These are phyloP conservation scores for Helicostylum pulchrum DNA, from an alignment of 192 early-diverging fungal genomes.

Conservation along the genomic window DNA sequence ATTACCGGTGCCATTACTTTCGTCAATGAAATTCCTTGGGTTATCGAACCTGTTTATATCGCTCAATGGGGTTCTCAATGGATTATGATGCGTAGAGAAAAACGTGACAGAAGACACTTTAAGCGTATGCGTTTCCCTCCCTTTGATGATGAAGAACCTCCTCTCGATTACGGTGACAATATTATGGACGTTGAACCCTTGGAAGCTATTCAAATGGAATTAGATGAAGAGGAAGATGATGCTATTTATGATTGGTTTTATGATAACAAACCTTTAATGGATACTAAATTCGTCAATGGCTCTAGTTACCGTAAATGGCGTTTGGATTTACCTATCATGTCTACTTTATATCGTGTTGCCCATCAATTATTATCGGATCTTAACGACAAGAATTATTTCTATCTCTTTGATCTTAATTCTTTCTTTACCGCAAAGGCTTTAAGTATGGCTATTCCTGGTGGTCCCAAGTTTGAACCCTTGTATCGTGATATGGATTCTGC, in stretches of 20 bases:
- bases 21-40: constrained; percentile 94
- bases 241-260: constrained; percentile 95
- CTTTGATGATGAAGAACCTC: constrained; percentile 99
- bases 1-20: constrained; percentile 98
- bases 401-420: constrained; percentile 91
- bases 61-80: constrained; percentile 99
- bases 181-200: constrained; percentile 96
- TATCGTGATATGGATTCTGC: constrained; percentile 93
- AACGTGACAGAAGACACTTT: constrained; percentile 95
- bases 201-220: constrained; percentile 98
- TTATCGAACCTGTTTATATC: constrained; percentile 96
- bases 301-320: constrained; percentile 87
- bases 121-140: constrained; percentile 98
- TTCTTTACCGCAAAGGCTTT: constrained; percentile 97
- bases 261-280: constrained; percentile 86
- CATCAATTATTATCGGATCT: constrained; percentile 92
- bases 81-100: constrained; percentile 99
- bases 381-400: constrained; percentile 96
- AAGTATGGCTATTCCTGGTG: constrained; percentile 97
- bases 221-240: constrained; percentile 92
- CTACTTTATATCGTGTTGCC: constrained; percentile 88
- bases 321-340: constrained; percentile 91
- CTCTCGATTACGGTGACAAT: constrained; percentile 98
- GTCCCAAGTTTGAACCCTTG: constrained; percentile 96
- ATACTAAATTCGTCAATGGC: constrained; percentile 83